Percentiles rank a stretch among this genome's conserved stretches.
Evolutionary conservation across 257 asterid genomes (phyloP).

Genomic region (Nicotiana undulata): DNA sequence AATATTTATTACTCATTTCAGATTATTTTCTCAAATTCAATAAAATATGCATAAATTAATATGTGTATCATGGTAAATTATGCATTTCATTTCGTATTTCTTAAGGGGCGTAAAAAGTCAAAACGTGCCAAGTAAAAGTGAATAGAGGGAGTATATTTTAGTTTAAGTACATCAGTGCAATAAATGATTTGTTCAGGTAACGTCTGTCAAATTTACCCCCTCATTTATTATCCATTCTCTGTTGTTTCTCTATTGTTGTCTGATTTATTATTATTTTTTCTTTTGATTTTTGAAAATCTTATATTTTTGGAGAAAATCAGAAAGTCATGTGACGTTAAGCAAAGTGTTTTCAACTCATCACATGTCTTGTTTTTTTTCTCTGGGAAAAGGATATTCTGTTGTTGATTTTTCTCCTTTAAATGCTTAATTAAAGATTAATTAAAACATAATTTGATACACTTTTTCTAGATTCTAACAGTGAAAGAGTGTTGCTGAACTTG

Average conservation of each 20-base stretch:
- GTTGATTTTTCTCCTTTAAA: neutral
- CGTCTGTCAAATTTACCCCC: neutral
- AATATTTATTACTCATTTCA: too few relatives aligned
- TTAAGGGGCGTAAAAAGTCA: too few relatives aligned
- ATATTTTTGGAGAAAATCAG: neutral
- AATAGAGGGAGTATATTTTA: neutral
- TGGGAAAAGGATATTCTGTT: neutral
- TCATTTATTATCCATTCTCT: neutral
- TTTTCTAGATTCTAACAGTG: neutral
- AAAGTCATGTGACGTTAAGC: neutral
- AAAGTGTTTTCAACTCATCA: neutral
- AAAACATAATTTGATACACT: neutral
- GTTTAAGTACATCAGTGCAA: neutral
- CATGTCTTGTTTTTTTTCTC: constrained; percentile 5
- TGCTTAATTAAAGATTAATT: neutral
- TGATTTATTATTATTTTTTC: neutral
- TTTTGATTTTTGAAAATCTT: neutral
- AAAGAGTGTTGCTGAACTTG: neutral
- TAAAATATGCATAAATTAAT: too few relatives aligned
- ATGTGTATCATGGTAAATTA: too few relatives aligned
- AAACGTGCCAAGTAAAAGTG: too few relatives aligned
- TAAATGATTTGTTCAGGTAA: neutral
- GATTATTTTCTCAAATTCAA: too few relatives aligned
- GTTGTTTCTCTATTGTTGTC: neutral
- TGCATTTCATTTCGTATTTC: too few relatives aligned